Base-by-base conservation (phyloP, 1,284 basidiomycete species). In the Marasmius tenuissimus region DNA sequence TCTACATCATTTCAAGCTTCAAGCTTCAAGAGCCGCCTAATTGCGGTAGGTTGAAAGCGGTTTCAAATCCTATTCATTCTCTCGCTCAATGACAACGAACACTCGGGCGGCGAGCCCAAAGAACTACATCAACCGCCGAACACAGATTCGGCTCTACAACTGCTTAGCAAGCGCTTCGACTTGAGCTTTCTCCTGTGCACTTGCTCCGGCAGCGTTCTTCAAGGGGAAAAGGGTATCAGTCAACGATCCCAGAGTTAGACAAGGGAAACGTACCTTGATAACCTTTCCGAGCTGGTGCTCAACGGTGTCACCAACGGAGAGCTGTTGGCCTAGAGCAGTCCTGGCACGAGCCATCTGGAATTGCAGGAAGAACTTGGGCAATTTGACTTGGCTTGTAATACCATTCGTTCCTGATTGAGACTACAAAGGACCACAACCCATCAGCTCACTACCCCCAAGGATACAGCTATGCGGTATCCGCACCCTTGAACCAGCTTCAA, bases 341-440 rank as follows among this genome's bases (percentile, higher is more conserved):
- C 69, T 64, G 0, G 69, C 70, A 16, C 72, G 71, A 16, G 70
- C 66, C 35, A 73, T 71, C 65, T 72, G 65, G 65, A 73, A 73
- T 42, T 73, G 71, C 35, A 73, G 61, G 66, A 73, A 73, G 65
- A 72, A 72, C 50, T 73, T 71, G n/a, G 71, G 69, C 27, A 70
- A 70, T 59, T 73, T 72, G 45, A 72, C 61, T 38, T 65, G 63
- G 3, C 48, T 61, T 14, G 71, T 66, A 2, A 71, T 62, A 27
- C 65, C 63, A 1, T 61, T 59, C 8, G 68, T 65, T 45, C 65
- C 61, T 10, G 69, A 68, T 57, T 71, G 70, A 8, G 72, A 71
- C 68, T 71, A 42, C 7, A 53, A 38, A 39, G 48, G 27, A 27
- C 22, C 47, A 47, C 53, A 37, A 6, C 8, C 22, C 9, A n/a